Evolutionary conservation across 2,329 filamentous ascomycete genomes (phyloP), one percentile per base, ranked within the genome.

Genomic region (Venturia aucupariae): DNA sequence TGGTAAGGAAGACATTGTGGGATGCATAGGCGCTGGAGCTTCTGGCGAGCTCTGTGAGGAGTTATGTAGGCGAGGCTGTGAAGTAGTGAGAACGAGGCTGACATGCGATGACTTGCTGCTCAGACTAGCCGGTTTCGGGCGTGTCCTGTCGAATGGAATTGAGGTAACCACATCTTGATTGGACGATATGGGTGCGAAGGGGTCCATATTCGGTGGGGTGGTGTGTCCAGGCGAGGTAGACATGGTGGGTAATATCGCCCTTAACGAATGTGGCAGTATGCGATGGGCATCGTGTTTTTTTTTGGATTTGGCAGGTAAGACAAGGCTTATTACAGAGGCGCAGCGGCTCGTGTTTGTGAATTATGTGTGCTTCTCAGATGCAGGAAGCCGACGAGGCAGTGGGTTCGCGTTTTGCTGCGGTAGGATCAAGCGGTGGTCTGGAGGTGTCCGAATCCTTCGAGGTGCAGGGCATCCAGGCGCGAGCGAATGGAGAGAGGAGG

Each of bases 11-110:
- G 79, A 79, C 41, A 80, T 76, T 62, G 85, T 84, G 64, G 81
- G 76, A 54, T 84, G 82, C 67, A 81, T 79, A 42, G 81, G 82
- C 22, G 81, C 80, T 63, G 82, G 78, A 59, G 81, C 80, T 69
- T 90, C 87, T 5, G 88, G 88, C 0, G 88, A 90, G 2, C 81
- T 81, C 70, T 88, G 85, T 65, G 88, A 76, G 11, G 87, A 89
- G 72, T 83, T 85, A 74, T 60, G 55, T 27, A 38, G 57, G 24
- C 27, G 61, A 35, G 41, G 54, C 39, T 48, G 46, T 63, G 64
- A 64, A 13, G 10, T 30, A 8, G 44, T 60, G 13, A 61, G 64
- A 46, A 60, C 35, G 17, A 65, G 64, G 41, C 64, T 65, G 60
- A 61, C 59, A 19, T 32, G 38, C 3, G 64, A 65, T 15, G 64